phyloP scores from a whole-genome alignment of 192 early-diverging fungal species.

The Linnemannia zychae region DNA sequence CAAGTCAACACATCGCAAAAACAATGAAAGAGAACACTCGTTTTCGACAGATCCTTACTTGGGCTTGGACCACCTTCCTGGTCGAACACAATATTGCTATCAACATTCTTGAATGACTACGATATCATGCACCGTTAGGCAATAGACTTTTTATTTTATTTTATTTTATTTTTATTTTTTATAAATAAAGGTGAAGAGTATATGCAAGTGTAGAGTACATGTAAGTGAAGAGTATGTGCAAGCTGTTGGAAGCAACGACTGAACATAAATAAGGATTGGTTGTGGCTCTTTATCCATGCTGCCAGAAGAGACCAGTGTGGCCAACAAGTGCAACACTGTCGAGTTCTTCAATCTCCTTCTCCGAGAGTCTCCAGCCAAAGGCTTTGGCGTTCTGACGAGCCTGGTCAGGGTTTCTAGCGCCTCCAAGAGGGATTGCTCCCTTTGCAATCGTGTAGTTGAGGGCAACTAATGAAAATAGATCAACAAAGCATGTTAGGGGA shows the following conservation, averaged over 20 bases:
- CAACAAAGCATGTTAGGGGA: not conserved
- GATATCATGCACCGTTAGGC: no score
- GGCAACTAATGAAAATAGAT: constrained; percentile 45
- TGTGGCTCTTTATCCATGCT: constrained; percentile 54
- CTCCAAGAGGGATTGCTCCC: constrained; percentile 62
- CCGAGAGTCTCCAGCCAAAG: constrained; percentile 59
- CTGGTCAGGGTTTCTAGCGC: constrained; percentile 60
- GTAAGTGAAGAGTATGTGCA: no score
- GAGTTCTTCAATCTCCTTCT: constrained; percentile 57
- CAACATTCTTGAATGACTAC: not conserved
- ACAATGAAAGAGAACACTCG: not conserved
- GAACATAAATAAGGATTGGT: no score
- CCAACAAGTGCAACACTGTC: constrained; percentile 57
- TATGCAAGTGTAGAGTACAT: no score
- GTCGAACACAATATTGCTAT: no score
- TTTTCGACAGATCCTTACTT: not conserved
- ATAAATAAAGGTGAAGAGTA: no score
- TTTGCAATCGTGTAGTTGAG: constrained; percentile 65
- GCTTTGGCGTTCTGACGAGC: constrained; percentile 59
- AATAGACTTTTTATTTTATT: no score
- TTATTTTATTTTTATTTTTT: no score
- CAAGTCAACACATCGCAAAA: not conserved
- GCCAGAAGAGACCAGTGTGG: constrained; percentile 51
- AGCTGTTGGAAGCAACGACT: not conserved
- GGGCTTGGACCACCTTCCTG: no score